Base-by-base conservation (phyloP, 371 early-diverging fungal genomes). In the Zychaea mexicana region DNA sequence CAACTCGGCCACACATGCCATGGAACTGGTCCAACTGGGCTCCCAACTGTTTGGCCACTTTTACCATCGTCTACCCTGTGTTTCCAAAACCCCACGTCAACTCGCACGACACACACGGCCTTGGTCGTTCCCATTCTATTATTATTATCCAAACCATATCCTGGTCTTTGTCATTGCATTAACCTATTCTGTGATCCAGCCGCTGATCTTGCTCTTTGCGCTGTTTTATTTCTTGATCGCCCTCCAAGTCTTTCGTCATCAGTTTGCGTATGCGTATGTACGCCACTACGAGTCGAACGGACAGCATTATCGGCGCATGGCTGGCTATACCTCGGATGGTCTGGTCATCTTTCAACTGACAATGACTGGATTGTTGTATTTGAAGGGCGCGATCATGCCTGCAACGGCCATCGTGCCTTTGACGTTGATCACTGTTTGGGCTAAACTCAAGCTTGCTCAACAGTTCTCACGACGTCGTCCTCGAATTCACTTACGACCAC, bases 111-210 rank as follows among this genome's bases (percentile, higher is more conserved):
- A 78, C 52, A 89, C 83, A 5, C 69, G 66, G 36, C 91, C 84
- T n/a, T 81, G 90, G 83, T 72, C 86, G 5, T 78, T 91, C 62
- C 82, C 88, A 52, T 87, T 73, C 76, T 82, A 88, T 68, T 85
- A 86, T 55, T 82, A 90, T 62, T 89, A 90, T 46, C 89, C 90
- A 2, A 83, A 84, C 39, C 92, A 89, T 57, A 84, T 93, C 30
- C 77, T 96, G 17, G 79, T 95, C 2, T 89, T 94, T 58, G 91
- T 92, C 15, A 92, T 96, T 49, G 87, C 92, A n/a, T 52, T 95
- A 33, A 88, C 92, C 0, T 97, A 97, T 75, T 89, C 94, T 22
- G 88, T 88, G 19, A 91, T 96, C 33, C 89, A 93, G 57, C 98
- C 98, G 0, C 67, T 96, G 15, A 91, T 96, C 31, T 76, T 96